Conservation (phyloP, 1,284 basidiomycete genomes). For the Melampsora americana region DNA sequence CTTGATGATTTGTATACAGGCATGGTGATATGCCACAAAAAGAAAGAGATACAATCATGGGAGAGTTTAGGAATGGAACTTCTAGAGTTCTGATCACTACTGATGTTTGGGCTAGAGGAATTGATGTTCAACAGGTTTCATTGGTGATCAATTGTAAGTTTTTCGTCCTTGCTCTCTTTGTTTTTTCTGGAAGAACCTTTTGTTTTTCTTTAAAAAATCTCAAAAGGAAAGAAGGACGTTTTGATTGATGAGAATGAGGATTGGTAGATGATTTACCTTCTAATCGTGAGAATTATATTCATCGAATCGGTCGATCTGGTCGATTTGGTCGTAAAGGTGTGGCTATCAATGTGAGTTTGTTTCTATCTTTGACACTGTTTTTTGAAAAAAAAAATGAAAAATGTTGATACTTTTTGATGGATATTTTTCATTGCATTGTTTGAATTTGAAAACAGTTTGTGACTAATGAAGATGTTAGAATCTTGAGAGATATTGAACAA, state of each 20-base stretch:
- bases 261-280: conserved; percentile 56
- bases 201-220: no score
- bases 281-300: conserved; percentile 98
- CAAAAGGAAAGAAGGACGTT: neutral
- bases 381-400: neutral
- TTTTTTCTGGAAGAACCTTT: neutral
- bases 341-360: conserved; percentile 27
- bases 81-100: conserved; percentile 51
- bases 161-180: no score
- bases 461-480: conserved; percentile 82
- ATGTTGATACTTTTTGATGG: neutral
- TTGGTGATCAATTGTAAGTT: conserved; percentile 51
- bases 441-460: no score
- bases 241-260: neutral
- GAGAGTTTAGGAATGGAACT: conserved; percentile 50
- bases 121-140: conserved; percentile 52
- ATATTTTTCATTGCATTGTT: no score
- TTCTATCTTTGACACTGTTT: neutral
- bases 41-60: conserved; percentile 52
- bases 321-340: conserved; percentile 90
- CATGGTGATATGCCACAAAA: conserved; percentile 52
- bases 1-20: conserved; percentile 45
- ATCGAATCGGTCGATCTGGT: conserved; percentile 91
- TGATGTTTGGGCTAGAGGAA: conserved; percentile 50
- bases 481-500: conserved; percentile 63